phyloP scores from a whole-genome alignment of 352 stramenopile genomes.

The Phytophthora cactorum region DNA sequence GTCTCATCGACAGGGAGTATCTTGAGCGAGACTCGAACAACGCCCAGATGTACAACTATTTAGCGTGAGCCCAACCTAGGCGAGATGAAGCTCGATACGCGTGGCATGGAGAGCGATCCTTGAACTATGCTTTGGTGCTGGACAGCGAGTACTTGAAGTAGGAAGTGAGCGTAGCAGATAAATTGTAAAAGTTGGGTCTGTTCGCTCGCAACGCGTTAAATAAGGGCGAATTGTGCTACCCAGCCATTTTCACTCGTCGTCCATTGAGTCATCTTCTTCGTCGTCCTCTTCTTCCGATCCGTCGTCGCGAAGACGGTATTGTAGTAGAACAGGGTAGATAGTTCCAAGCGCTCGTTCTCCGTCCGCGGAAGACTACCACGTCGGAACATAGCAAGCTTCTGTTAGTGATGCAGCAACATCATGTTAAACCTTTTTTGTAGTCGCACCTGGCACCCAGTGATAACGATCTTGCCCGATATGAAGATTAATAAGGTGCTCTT shows the following conservation, averaged over 20 bases:
- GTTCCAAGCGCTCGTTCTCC: constrained; percentile 56
- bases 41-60: constrained; percentile 88
- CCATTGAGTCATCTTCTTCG: constrained; percentile 4
- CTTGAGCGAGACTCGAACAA: constrained; percentile 85
- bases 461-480: constrained; percentile 98
- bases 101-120: constrained; percentile 25
- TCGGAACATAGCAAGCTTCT: not conserved
- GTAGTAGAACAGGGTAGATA: constrained; percentile 63
- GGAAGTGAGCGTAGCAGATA: constrained; percentile 19
- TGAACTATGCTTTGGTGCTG: constrained; percentile 25
- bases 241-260: not conserved
- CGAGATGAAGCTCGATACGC: constrained; percentile 4
- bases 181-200: constrained; percentile 26
- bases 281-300: constrained; percentile 34
- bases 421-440: not conserved
- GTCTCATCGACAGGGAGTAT: constrained; percentile 90
- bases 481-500: constrained; percentile 99
- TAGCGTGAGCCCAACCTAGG: constrained; percentile 50
- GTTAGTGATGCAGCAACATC: constrained; percentile 1
- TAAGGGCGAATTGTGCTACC: constrained; percentile 31
- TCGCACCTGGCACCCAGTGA: constrained; percentile 91
- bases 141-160: constrained; percentile 3
- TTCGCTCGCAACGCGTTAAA: constrained; percentile 31
- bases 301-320: constrained; percentile 51
- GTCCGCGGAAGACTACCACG: constrained; percentile 28